These are phyloP conservation scores for Epichloe bromicola DNA, from an alignment of 2,329 filamentous ascomycete genomes.

Conservation along the genomic window DNA sequence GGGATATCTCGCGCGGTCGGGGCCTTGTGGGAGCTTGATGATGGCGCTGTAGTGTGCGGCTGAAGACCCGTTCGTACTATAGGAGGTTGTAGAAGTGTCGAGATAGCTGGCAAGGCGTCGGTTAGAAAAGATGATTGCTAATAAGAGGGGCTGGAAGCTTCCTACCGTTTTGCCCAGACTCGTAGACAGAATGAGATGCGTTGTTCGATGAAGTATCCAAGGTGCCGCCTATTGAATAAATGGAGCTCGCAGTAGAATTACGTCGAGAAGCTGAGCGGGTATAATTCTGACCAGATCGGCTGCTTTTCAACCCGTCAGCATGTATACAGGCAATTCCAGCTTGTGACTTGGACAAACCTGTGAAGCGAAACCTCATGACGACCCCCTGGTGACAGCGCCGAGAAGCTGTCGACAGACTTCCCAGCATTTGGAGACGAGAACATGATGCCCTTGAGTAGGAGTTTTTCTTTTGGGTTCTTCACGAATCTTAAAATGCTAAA, in stretches of 20 bases:
- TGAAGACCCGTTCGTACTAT: constrained; percentile 80
- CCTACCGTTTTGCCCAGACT: constrained; percentile 73
- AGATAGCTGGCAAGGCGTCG: constrained; percentile 51
- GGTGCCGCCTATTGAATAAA: constrained; percentile 74
- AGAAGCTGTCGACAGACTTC: constrained; percentile 53
- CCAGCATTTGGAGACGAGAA: constrained; percentile 44
- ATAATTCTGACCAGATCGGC: constrained; percentile 31
- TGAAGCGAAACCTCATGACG: constrained; percentile 46
- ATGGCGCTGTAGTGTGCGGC: constrained; percentile 59
- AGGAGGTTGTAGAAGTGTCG: constrained; percentile 79
- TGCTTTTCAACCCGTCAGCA: constrained; percentile 17
- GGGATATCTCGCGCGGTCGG: constrained; percentile 85
- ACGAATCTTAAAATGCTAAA: neutral
- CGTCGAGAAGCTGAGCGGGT: constrained; percentile 45
- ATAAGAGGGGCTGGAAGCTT: neutral
- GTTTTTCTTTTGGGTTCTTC: neutral
- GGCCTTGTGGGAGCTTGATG: constrained; percentile 61
- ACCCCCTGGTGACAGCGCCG: constrained; percentile 37
- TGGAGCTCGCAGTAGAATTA: constrained; percentile 76
- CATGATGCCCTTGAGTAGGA: constrained; percentile 34
- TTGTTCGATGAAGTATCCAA: constrained; percentile 54
- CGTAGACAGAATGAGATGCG: constrained; percentile 44
- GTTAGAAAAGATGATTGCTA: neutral
- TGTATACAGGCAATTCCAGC: neutral
- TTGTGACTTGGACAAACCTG: constrained; percentile 28